A percentile compares a stretch with the other conserved stretches of the same genome.
These are phyloP conservation scores for Linanthus parryae DNA, from an alignment of 148 eudicot species.

Conservation along the genomic window DNA sequence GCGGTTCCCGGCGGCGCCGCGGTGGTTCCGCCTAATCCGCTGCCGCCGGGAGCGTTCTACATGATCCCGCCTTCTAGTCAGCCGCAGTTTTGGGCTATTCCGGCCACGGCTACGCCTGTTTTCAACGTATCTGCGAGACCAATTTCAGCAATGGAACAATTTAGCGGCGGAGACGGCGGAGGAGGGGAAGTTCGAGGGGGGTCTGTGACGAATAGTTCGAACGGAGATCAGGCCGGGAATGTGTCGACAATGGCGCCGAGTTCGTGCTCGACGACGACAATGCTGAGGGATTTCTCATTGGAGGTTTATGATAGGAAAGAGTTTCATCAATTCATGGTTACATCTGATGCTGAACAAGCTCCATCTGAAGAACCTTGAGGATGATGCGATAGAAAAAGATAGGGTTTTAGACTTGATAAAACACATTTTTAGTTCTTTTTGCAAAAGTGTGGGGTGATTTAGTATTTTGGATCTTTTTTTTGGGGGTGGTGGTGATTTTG, in stretches of 20 bases:
- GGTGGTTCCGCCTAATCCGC: slow-evolving; percentile 4
- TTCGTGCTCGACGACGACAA: slow-evolving; percentile 16
- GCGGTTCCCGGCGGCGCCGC: slow-evolving; percentile 22
- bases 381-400: not conserved
- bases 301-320: slow-evolving; percentile 64
- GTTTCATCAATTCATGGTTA: slow-evolving; percentile 79
- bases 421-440: not conserved
- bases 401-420: slow-evolving; percentile 8
- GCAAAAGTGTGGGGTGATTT: too few relatives aligned
- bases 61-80: slow-evolving; percentile 35
- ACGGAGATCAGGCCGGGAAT: slow-evolving; percentile 14
- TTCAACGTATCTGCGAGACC: slow-evolving; percentile 44
- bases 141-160: slow-evolving; percentile 24
- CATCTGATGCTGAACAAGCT: slow-evolving; percentile 19
- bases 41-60: slow-evolving; percentile 17
- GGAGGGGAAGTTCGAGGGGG: slow-evolving; percentile 13
- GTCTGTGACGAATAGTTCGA: slow-evolving; percentile 15
- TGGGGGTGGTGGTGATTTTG: too few relatives aligned
- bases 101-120: slow-evolving; percentile 43
- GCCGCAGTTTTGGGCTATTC: slow-evolving; percentile 71
- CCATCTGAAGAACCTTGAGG: slow-evolving; percentile 20
- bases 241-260: slow-evolving; percentile 37
- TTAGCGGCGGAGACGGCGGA: slow-evolving; percentile 14
- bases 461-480: too few relatives aligned
- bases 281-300: slow-evolving; percentile 62